Evolutionary conservation across 305 asterid species (phyloP), one percentile per base, ranked within the genome.

Genomic region (Fraxinus albicans): DNA sequence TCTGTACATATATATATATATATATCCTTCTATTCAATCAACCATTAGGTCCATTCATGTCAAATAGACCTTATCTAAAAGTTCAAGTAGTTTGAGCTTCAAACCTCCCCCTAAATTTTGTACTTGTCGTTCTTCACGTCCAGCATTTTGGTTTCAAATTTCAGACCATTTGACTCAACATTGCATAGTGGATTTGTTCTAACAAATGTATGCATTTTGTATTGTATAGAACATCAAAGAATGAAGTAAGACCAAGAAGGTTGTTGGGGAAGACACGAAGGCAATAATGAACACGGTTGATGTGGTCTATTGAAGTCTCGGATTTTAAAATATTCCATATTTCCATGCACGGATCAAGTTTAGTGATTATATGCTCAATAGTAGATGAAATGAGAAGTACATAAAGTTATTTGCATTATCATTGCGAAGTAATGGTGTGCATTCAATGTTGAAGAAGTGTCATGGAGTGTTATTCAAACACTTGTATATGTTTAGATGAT

Each of bases 381-480:
- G 15, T 63, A 63, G 33, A n/a, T 21, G 31, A 53, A 17, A 73
- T 75, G 29, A 35, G 21, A 44, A 50, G 15, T 19, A 70, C 55
- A 69, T 40, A 4, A 82, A 63, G 34, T 23, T 42, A 34, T 60
- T 58, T 17, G 89, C 88, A 63, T 88, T 88, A 72, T 86, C 83
- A 67, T 85, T 86, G 89, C 84, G 80, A 90, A 84, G 89, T 82
- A 82, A 84, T 83, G 85, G 79, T 86, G 81, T 79, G 87, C 87
- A 77, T 55, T 77, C 19, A 69, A 17, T 78, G 76, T 77, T 47
- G 34, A 34, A 81, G 35, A 70, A 53, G 80, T 31, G 65, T 34
- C 36, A 60, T 73, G 25, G 42, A 63, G 77, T 42, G 73, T 73
- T 58, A 23, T 38, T 50, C 67, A 67, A 65, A 58, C 82, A 69